Base-by-base conservation (phyloP, 345 rosid species). In the Brassica incana region DNA sequence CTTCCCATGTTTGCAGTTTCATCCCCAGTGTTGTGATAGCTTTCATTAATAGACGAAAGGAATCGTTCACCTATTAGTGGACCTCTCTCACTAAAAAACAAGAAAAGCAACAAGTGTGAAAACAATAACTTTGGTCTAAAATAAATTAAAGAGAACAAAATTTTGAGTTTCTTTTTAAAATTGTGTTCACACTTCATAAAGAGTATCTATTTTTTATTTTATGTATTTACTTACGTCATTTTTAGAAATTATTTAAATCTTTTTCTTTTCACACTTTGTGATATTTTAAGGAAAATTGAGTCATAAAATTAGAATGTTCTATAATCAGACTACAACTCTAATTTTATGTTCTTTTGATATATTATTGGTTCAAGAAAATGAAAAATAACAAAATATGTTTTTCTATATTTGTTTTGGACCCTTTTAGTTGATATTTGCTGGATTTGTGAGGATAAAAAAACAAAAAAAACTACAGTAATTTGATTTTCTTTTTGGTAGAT, bases 181-280 rank as follows among this genome's bases (percentile, higher is more conserved):
- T 25, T 67, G 78, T 50, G 78, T 73, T 79, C 82, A 73, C 61
- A 73, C 65, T n/a, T n/a, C n/a, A n/a, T n/a, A n/a, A 5, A 6
- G 56, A 50, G 18, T 50, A n/a, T 1, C 15, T 45, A 45, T 12
- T 45, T 14, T 50, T 14, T 14, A 14, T 50, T 14, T 35, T 50
- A 14, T 50, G 2, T 50, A 45, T 45, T 11, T 45, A 45, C n/a
- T 45, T 45, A 12, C 52, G 52, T 45, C n/a, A 45, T 45, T 11
- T 40, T 45, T 6, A 4, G 52, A 45, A 45, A 45, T 3, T 12
- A 45, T 45, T 45, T 11, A 45, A 45, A 45, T 12, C 5, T 45
- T 45, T 45, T 45, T 45, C n/a, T 11, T 45, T 45, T 45, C 52
- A 45, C 4, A 45, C 52, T 45, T 45, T 45, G 50, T 3, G 52